These are phyloP conservation scores for Pelargonium citronellum DNA, from an alignment of 441 rosid genomes.

Conservation along the genomic window DNA sequence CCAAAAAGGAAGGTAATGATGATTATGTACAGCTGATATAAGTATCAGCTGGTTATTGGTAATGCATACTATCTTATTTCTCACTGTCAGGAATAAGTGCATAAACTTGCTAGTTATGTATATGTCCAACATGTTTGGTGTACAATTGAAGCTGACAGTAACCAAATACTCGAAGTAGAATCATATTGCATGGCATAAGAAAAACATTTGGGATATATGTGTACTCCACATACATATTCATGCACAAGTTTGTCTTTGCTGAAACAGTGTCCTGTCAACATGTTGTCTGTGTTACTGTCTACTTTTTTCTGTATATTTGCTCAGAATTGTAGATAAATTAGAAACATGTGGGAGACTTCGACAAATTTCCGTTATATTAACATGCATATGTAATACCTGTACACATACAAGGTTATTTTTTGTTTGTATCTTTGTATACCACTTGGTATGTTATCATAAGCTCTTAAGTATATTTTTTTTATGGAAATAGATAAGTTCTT, in stretches of 20 bases:
- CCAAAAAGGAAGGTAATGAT: slow-evolving; percentile 59
- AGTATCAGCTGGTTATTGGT: background rate
- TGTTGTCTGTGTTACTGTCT: background rate
- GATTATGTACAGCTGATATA: background rate
- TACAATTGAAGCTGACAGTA: background rate
- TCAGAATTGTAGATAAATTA: background rate
- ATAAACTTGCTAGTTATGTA: background rate
- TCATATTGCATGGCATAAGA: too few species aligned
- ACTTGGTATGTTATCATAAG: background rate
- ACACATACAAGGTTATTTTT: background rate
- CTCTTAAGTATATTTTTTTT: background rate
- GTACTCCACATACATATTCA: too few species aligned
- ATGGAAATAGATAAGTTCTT: slow-evolving; percentile 41
- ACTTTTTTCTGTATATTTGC: background rate
- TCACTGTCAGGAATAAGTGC: too few species aligned
- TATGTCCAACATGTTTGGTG: background rate
- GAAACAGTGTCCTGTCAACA: background rate
- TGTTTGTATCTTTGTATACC: background rate
- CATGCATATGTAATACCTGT: slow-evolving; percentile 1
- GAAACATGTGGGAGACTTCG: background rate
- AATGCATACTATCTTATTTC: background rate
- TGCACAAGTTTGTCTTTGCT: background rate
- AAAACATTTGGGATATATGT: too few species aligned
- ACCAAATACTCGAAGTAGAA: background rate
- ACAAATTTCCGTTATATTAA: background rate